Percentiles rank a stretch among this genome's conserved stretches.
phyloP scores from a whole-genome alignment of 257 asterid genomes.

The Primulina tabacum region DNA sequence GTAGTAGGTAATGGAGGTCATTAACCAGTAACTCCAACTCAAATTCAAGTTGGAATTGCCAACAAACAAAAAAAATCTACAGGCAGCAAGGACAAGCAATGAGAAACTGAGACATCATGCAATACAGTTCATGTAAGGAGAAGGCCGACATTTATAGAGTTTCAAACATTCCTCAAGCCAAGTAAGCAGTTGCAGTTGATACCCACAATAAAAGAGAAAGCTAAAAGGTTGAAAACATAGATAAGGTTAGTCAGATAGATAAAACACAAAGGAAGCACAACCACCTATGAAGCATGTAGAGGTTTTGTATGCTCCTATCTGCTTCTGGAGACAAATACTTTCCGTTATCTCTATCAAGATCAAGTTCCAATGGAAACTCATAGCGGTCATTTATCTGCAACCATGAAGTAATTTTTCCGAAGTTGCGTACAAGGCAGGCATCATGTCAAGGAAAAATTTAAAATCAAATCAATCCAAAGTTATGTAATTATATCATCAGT shows the following conservation, averaged over 20 bases:
- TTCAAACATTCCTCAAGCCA: constrained; percentile 15
- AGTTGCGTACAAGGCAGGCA: constrained; percentile 3
- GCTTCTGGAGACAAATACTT: constrained; percentile 95
- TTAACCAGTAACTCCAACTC: background rate
- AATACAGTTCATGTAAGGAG: background rate
- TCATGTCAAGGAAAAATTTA: background rate
- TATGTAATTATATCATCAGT: background rate
- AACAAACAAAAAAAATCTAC: background rate
- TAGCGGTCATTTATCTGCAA: constrained; percentile 94
- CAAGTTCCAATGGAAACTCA: constrained; percentile 95
- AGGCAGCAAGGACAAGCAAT: background rate
- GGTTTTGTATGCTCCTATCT: constrained; percentile 88
- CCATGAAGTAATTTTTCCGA: constrained; percentile 23
- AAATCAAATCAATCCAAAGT: background rate
- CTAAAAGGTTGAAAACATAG: background rate
- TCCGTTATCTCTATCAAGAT: constrained; percentile 86
- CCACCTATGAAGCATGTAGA: constrained; percentile 89
- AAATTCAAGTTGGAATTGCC: constrained; percentile 6
- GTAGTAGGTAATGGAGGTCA: background rate
- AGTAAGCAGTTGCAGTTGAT: constrained; percentile 7
- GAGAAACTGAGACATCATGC: constrained; percentile 12
- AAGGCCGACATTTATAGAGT: background rate
- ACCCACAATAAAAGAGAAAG: background rate
- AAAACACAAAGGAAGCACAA: constrained; percentile 13
- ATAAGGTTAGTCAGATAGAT: background rate